These are phyloP conservation scores for Erythrobasidium yunnanense DNA, from an alignment of 768 basidiomycete genomes.

Conservation along the genomic window DNA sequence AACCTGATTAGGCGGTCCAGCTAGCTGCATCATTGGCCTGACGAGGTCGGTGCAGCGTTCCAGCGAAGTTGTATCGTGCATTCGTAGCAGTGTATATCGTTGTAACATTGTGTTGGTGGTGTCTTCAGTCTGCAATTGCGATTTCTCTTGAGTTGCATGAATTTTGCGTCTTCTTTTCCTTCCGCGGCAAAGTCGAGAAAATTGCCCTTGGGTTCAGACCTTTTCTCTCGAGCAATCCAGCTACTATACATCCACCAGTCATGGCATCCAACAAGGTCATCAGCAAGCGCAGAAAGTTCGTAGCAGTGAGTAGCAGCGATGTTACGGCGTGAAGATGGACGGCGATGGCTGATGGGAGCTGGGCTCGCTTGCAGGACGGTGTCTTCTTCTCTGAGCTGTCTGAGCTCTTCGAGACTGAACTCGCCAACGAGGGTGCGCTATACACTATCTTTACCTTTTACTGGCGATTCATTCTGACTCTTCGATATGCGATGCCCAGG, in stretches of 20 bases:
- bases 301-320: neutral
- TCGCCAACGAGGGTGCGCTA: constrained; percentile 98
- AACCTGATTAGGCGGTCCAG: too few species aligned
- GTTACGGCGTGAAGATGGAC: neutral
- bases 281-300: constrained; percentile 38
- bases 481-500: too few species aligned
- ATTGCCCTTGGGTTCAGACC: neutral
- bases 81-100: neutral
- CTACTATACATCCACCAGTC: neutral
- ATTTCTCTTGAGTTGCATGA: too few species aligned
- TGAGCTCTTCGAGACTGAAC: constrained; percentile 96
- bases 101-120: neutral
- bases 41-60: too few species aligned
- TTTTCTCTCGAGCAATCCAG: neutral
- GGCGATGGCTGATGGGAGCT: neutral
- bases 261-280: constrained; percentile 33
- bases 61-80: too few species aligned
- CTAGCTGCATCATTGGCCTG: too few species aligned
- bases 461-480: too few species aligned
- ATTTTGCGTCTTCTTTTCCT: too few species aligned
- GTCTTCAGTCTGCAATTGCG: too few species aligned
- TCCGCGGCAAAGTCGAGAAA: too few species aligned
- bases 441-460: too few species aligned
- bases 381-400: constrained; percentile 67
- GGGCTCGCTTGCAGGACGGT: too few species aligned